A percentile compares a stretch with the other conserved stretches of the same genome.
Conservation (phyloP, 768 basidiomycete species). For the Rhodotorula taiwanensis region DNA sequence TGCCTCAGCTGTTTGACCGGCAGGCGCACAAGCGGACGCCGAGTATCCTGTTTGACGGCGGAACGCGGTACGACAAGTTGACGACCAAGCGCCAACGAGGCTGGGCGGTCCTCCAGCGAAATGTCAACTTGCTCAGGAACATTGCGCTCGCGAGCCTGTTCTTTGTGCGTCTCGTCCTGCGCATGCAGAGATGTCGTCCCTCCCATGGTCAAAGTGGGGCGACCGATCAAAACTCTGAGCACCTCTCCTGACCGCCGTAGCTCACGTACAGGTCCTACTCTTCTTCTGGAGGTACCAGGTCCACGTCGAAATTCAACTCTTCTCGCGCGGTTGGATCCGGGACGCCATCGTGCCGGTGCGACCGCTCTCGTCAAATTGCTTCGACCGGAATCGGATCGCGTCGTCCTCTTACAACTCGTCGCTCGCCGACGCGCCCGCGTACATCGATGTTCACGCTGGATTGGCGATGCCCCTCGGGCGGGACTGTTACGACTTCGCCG, state of each 20-base stretch:
- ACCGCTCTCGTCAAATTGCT: constrained; percentile 65
- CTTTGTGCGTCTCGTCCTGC: not conserved
- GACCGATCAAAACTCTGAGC: no score
- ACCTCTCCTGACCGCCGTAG: no score
- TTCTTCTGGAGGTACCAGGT: constrained; percentile 57
- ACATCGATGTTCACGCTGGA: constrained; percentile 71
- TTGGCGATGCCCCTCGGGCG: constrained; percentile 67
- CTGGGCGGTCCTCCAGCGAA: not conserved
- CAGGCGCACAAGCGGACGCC: not conserved
- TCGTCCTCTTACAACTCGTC: constrained; percentile 54
- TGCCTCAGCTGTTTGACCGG: not conserved
- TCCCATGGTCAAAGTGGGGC: not conserved
- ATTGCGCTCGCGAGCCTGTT: not conserved
- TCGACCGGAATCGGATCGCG: constrained; percentile 57
- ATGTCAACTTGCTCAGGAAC: not conserved
- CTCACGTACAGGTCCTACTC: constrained; percentile 48
- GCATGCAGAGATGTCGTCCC: not conserved
- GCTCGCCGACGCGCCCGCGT: constrained; percentile 57
- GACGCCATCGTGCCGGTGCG: constrained; percentile 61
- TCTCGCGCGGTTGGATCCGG: constrained; percentile 66
- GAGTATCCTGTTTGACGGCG: not conserved
- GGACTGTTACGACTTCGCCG: constrained; percentile 90
- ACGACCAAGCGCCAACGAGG: not conserved
- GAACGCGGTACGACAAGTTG: not conserved
- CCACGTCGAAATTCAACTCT: constrained; percentile 77